These are phyloP conservation scores for Cyclanthera cordifolia DNA, from an alignment of 306 rosid species.

Conservation along the genomic window DNA sequence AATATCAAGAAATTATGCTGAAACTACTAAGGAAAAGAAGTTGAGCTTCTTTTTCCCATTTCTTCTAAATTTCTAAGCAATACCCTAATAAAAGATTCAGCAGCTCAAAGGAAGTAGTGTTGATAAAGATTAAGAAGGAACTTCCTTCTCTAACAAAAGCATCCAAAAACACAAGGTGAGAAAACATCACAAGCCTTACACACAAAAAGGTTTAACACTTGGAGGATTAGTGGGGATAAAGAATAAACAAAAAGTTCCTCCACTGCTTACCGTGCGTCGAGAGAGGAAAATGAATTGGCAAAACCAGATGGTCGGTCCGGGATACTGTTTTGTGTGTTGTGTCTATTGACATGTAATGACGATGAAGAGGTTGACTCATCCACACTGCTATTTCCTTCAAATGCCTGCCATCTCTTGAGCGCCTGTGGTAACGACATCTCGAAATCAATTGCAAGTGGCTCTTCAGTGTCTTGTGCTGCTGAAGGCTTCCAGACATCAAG, in stretches of 20 bases:
- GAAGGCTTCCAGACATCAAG: slow-evolving; percentile 71
- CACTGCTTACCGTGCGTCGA: slow-evolving; percentile 29
- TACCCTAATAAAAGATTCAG: neutral
- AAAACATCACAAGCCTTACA: slow-evolving; percentile 1
- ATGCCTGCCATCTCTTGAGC: slow-evolving; percentile 55
- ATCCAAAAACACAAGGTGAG: neutral
- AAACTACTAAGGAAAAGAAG: too few species aligned
- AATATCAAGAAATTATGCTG: too few species aligned
- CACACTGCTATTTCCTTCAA: slow-evolving; percentile 27
- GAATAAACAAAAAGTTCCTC: neutral
- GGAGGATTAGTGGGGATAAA: neutral
- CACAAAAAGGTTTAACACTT: neutral
- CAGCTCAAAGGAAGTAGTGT: neutral
- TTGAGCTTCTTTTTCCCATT: too few species aligned
- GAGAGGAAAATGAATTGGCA: slow-evolving; percentile 38
- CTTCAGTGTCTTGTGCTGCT: slow-evolving; percentile 33
- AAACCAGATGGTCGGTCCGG: slow-evolving; percentile 38
- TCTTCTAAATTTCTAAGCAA: neutral
- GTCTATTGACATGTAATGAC: slow-evolving; percentile 19
- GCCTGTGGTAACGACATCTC: slow-evolving; percentile 53
- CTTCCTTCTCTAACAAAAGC: neutral
- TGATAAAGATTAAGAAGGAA: neutral
- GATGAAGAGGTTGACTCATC: slow-evolving; percentile 22
- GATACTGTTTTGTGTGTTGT: slow-evolving; percentile 51
- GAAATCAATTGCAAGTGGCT: slow-evolving; percentile 36